Conservation (phyloP, 345 rosid species). For the Hibiscus trionum region DNA sequence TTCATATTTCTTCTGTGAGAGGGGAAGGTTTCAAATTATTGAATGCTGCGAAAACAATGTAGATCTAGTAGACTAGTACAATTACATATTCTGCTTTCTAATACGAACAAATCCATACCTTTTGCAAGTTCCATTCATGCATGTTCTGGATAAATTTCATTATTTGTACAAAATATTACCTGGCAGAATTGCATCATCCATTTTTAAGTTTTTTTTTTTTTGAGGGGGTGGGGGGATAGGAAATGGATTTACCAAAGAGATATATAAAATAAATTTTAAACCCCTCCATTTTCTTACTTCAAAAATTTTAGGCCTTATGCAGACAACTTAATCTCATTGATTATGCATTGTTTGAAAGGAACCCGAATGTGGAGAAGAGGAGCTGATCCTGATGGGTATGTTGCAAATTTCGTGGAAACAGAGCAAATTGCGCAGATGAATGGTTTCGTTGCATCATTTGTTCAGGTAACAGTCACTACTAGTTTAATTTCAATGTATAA, state of each 20-base stretch:
- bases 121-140: background rate
- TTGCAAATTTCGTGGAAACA: constrained; percentile 92
- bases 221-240: too few relatives aligned
- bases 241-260: background rate
- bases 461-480: constrained; percentile 38
- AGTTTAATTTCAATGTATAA: background rate
- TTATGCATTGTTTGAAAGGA: constrained; percentile 39
- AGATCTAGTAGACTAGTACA: background rate
- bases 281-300: background rate
- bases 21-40: background rate
- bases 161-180: background rate
- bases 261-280: background rate
- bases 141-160: background rate
- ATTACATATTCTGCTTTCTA: background rate
- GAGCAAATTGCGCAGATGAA: constrained; percentile 92
- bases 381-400: constrained; percentile 96
- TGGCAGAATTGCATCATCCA: too few relatives aligned
- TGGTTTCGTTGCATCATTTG: constrained; percentile 64
- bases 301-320: background rate
- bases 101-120: background rate
- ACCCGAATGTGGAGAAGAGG: constrained; percentile 99
- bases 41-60: background rate
- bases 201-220: too few relatives aligned
- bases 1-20: background rate
- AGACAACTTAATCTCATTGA: background rate